Conservation (phyloP, 331 rosid species). For the Malus hybrid region DNA sequence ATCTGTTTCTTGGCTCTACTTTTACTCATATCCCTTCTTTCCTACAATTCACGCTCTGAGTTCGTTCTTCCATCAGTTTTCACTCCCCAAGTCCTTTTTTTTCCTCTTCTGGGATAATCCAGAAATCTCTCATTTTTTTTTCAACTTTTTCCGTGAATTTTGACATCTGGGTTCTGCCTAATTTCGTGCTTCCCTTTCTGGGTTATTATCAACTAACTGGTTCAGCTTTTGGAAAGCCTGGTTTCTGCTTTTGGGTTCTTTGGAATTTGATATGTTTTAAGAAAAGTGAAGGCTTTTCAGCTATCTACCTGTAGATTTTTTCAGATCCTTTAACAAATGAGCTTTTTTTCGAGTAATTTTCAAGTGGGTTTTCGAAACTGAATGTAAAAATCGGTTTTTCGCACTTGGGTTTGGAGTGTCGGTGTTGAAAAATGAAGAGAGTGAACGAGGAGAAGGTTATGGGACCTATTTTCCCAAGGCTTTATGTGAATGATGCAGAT, state of each 20-base stretch:
- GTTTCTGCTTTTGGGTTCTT: neutral
- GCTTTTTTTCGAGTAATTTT: constrained; percentile 13
- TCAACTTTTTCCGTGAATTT: neutral
- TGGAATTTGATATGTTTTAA: neutral
- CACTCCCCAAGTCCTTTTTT: neutral
- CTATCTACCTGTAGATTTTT: neutral
- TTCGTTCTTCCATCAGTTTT: constrained; percentile 12
- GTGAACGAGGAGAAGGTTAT: constrained; percentile 59
- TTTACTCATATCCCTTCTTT: constrained; percentile 8
- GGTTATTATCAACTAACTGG: neutral
- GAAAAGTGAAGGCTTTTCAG: neutral
- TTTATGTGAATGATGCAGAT: constrained; percentile 77
- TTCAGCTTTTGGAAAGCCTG: neutral
- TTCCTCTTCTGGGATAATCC: neutral
- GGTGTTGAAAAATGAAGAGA: constrained; percentile 51
- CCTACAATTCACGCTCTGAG: constrained; percentile 18
- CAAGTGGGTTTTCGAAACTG: constrained; percentile 7
- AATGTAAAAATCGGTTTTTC: neutral
- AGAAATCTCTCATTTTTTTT: neutral
- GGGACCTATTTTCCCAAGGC: constrained; percentile 93
- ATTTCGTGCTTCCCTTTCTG: neutral
- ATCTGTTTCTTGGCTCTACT: neutral
- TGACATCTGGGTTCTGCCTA: neutral
- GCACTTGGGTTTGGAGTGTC: constrained; percentile 11
- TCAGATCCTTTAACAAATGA: neutral